Base-by-base conservation (phyloP, 345 rosid species). In the Sisymbrium altissimum region DNA sequence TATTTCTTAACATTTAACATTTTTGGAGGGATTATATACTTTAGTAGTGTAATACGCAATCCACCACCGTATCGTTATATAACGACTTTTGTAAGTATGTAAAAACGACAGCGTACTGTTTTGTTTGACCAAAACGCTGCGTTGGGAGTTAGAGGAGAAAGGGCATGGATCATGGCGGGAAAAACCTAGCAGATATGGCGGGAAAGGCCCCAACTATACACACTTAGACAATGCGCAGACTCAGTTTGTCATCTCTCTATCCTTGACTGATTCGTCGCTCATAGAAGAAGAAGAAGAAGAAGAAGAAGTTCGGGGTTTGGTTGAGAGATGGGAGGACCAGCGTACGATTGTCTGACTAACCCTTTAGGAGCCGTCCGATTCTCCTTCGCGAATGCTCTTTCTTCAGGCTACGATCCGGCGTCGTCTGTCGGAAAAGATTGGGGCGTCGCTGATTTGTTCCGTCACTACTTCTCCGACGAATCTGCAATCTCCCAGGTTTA, bases 291-390 rank as follows among this genome's bases (percentile, higher is more conserved):
- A 32, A 23, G 19, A 14, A n/a, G n/a, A n/a, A n/a, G n/a, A n/a
- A n/a, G n/a, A 3, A 23, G 25, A 23, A 23, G 3, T 56, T 40
- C 0, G 2, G 17, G 35, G 70, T 4, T 19, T 3, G 11, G 9
- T 8, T 27, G 68, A 62, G 79, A 53, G 57, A 92, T 95, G 97
- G 99, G 84, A 7, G 97, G 99, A 35, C 86, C 85, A 11, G 79
- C 78, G 46, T 91, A 87, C 79, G 99, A 94, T 85, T 89, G 87
- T 84, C 53, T 87, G 17, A 84, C 79, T 38, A 95, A 95, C 73
- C 99, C 99, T 3, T 80, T 92, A 19, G 99, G 96, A 75, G 97
- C 93, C 72, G 92, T 95, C 54, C 87, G 97, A 64, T 82, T 80
- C 58, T 82, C 90, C 4, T 95, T 95, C 79, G 96, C 73, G 56